phyloP scores from a whole-genome alignment of 495 filamentous ascomycete genomes.

The Hypoxylon crocopeplum region DNA sequence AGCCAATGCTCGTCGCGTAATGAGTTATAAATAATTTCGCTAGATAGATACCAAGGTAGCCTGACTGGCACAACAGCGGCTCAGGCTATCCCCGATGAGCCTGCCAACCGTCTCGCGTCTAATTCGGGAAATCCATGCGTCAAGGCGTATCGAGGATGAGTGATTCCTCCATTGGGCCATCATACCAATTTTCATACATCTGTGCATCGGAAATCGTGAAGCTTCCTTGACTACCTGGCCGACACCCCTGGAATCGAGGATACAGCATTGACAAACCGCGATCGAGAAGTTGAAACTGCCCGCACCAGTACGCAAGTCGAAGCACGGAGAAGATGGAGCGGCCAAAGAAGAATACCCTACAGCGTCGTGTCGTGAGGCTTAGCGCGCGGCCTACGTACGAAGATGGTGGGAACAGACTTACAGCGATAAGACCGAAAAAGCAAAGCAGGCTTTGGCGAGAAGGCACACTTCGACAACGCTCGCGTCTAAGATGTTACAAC shows the following conservation, averaged over 20 bases:
- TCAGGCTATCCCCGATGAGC: too few relatives aligned
- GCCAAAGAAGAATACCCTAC: slow-evolving; percentile 23
- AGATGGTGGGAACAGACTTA: slow-evolving; percentile 14
- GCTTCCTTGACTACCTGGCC: neutral
- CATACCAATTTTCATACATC: neutral
- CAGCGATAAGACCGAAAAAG: slow-evolving; percentile 28
- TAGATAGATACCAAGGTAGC: too few relatives aligned
- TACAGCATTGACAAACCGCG: neutral
- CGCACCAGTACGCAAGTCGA: slow-evolving; percentile 32
- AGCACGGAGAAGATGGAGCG: slow-evolving; percentile 19
- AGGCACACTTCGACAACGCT: slow-evolving; percentile 9
- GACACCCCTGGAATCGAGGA: neutral
- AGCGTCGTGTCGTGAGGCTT: neutral
- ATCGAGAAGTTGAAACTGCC: slow-evolving; percentile 16
- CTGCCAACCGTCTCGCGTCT: too few relatives aligned
- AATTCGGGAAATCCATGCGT: too few relatives aligned
- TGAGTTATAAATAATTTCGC: too few relatives aligned
- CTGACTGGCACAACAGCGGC: too few relatives aligned
- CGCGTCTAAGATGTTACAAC: slow-evolving; percentile 3
- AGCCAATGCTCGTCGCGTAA: too few relatives aligned
- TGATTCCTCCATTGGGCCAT: neutral
- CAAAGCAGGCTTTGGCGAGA: slow-evolving; percentile 31
- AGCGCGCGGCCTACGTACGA: neutral
- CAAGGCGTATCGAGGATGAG: neutral
- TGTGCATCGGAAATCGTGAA: neutral